Percentiles rank a stretch among this genome's conserved stretches.
Conservation (phyloP, 2,329 filamentous ascomycete species). For the Phaeoacremonium minimum region DNA sequence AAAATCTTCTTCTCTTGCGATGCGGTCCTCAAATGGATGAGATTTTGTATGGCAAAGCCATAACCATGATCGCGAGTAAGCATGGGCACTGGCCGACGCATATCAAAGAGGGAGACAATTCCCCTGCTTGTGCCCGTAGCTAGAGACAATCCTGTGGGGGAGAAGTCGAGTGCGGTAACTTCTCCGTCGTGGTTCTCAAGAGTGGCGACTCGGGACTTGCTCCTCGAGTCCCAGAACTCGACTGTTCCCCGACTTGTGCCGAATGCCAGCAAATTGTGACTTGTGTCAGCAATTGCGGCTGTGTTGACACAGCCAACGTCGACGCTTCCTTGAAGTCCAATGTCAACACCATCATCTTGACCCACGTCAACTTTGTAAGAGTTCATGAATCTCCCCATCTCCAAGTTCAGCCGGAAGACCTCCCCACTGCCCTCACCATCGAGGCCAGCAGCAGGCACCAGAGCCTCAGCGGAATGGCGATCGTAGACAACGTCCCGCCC, state of each 20-base stretch:
- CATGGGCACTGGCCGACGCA: constrained; percentile 80
- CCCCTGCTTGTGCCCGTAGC: constrained; percentile 86
- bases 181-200: constrained; percentile 66
- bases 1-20: constrained; percentile 83
- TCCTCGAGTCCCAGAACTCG: constrained; percentile 92
- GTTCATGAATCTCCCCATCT: constrained; percentile 89
- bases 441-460: constrained; percentile 83
- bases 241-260: constrained; percentile 94
- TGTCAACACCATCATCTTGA: constrained; percentile 69
- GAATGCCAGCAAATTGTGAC: constrained; percentile 87
- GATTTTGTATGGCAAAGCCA: constrained; percentile 84
- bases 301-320: constrained; percentile 82
- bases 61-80: constrained; percentile 95
- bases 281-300: constrained; percentile 79
- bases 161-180: constrained; percentile 85
- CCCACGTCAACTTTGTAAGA: constrained; percentile 90
- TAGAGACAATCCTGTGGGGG: constrained; percentile 75
- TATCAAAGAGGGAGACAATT: constrained; percentile 84
- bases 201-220: constrained; percentile 74
- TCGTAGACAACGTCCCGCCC: constrained; percentile 88
- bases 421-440: constrained; percentile 84
- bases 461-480: constrained; percentile 73
- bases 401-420: constrained; percentile 88
- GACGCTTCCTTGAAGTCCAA: constrained; percentile 81
- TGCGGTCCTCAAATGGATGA: constrained; percentile 67